phyloP scores from a whole-genome alignment of 2,329 filamentous ascomycete species.

The Colletotrichum sansevieriae region DNA sequence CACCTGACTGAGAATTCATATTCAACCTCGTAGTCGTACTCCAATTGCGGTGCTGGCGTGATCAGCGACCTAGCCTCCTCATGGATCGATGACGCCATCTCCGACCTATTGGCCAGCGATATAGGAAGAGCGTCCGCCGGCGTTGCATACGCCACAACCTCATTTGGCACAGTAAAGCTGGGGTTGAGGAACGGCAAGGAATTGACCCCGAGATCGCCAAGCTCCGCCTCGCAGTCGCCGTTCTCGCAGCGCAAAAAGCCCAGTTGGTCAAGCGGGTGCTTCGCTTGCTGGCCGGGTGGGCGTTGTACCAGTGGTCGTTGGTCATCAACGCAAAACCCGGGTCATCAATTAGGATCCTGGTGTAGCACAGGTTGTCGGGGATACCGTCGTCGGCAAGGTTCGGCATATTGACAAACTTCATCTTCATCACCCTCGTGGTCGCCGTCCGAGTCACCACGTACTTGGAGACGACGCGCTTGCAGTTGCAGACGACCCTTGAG shows the following conservation, averaged over 20 bases:
- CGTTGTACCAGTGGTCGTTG: slow-evolving; percentile 42
- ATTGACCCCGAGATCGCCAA: slow-evolving; percentile 6
- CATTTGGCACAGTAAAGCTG: background rate
- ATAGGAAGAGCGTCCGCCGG: background rate
- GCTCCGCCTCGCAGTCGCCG: slow-evolving; percentile 9
- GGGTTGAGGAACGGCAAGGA: background rate
- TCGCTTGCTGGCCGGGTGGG: slow-evolving; percentile 8
- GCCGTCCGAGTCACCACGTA: slow-evolving; percentile 1
- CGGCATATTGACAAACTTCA: slow-evolving; percentile 30
- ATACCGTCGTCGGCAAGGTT: slow-evolving; percentile 41
- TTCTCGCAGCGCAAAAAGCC: background rate
- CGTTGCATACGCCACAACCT: background rate
- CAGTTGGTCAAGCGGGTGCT: slow-evolving; percentile 4
- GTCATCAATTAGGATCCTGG: slow-evolving; percentile 40
- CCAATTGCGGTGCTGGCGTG: background rate
- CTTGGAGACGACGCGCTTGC: background rate
- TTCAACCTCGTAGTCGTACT: too few species aligned
- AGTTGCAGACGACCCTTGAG: background rate
- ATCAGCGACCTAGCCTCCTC: background rate
- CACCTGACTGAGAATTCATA: too few species aligned
- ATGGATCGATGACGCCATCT: slow-evolving; percentile 4
- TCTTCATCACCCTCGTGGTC: slow-evolving; percentile 16
- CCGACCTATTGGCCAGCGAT: background rate
- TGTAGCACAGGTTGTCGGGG: slow-evolving; percentile 44
- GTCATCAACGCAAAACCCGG: slow-evolving; percentile 44